These are phyloP conservation scores for Sanghuangporus baumii DNA, from an alignment of 1,284 basidiomycete genomes.

Conservation along the genomic window DNA sequence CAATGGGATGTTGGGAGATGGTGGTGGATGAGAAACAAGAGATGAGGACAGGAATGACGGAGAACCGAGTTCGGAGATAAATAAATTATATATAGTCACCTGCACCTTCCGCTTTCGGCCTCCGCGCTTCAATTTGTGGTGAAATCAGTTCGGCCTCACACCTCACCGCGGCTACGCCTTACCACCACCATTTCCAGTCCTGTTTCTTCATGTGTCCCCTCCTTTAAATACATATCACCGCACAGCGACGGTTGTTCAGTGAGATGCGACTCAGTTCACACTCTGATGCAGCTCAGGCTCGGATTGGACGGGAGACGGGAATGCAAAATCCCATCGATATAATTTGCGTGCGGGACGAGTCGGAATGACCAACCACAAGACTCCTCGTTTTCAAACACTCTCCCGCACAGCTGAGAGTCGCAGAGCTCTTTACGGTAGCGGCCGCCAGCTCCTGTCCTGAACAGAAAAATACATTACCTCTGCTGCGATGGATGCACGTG, in stretches of 20 bases:
- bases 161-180: background rate
- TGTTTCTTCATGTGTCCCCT: background rate
- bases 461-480: background rate
- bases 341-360: background rate
- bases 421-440: background rate
- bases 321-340: background rate
- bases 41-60: background rate
- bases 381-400: background rate
- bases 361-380: background rate
- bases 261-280: no score
- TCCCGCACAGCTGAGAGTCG: background rate
- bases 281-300: no score
- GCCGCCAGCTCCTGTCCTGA: background rate
- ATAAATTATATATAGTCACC: no score
- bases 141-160: no score
- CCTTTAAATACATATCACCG: no score
- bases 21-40: conserved; percentile 1
- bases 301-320: background rate
- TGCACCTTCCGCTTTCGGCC: no score
- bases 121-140: no score
- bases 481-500: background rate
- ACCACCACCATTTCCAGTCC: background rate
- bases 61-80: background rate
- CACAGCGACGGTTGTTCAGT: no score
- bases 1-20: background rate